phyloP scores from a whole-genome alignment of 2,329 filamentous ascomycete genomes.

The Aspergillus chevalieri region DNA sequence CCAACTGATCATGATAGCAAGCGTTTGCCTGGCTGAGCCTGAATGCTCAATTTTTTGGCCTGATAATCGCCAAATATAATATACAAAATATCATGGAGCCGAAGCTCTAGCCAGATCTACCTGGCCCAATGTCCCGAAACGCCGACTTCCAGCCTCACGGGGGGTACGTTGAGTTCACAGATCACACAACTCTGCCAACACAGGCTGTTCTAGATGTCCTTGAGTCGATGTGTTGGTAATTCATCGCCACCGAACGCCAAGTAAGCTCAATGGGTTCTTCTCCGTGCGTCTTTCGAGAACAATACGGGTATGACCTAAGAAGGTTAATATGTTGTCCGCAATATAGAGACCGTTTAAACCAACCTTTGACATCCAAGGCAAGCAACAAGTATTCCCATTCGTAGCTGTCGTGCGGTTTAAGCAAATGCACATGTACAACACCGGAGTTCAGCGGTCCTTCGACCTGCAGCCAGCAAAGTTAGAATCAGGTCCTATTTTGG shows the following conservation, averaged over 20 bases:
- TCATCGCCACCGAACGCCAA: constrained; percentile 43
- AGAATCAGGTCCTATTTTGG: neutral
- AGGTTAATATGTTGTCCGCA: neutral
- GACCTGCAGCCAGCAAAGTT: constrained; percentile 47
- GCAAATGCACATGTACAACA: constrained; percentile 70
- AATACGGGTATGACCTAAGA: constrained; percentile 38
- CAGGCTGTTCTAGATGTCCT: neutral
- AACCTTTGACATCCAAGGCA: constrained; percentile 69
- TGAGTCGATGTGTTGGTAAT: neutral
- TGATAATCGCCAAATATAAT: neutral
- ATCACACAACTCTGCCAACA: neutral
- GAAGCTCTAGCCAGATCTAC: too few species aligned
- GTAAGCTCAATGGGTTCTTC: constrained; percentile 43
- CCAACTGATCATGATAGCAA: neutral
- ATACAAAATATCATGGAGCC: too few species aligned
- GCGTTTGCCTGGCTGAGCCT: neutral
- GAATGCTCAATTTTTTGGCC: neutral
- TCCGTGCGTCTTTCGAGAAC: constrained; percentile 42
- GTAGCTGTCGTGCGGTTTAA: constrained; percentile 56
- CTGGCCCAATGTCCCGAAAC: too few species aligned
- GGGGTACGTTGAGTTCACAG: too few species aligned
- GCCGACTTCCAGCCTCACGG: too few species aligned
- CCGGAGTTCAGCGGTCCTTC: constrained; percentile 71
- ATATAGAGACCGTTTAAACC: constrained; percentile 6
- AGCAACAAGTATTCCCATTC: constrained; percentile 76